phyloP scores from a whole-genome alignment of 345 rosid species.

The Salix brachista region DNA sequence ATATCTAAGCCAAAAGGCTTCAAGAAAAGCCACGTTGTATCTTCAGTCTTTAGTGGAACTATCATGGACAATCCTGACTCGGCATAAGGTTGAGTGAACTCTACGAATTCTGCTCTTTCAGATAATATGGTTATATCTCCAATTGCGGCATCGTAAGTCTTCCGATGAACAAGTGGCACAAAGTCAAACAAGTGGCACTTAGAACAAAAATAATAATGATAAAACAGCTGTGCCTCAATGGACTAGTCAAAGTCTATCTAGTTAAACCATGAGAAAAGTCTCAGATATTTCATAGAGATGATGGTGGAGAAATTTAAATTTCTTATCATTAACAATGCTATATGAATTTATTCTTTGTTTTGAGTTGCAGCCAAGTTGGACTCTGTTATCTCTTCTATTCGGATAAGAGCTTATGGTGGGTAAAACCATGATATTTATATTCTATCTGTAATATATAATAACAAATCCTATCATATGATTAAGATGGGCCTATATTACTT shows the following conservation, averaged over 20 bases:
- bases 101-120: conserved; percentile 29
- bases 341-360: background rate
- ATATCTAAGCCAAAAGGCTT: conserved; percentile 45
- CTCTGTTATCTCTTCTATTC: background rate
- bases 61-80: conserved; percentile 55
- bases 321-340: background rate
- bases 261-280: background rate
- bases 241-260: background rate
- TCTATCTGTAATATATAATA: no score
- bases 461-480: no score
- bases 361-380: background rate
- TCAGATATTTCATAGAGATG: background rate
- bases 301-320: background rate
- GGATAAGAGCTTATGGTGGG: background rate
- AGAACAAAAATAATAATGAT: background rate
- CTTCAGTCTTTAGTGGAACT: conserved; percentile 21
- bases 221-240: background rate
- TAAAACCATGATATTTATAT: background rate
- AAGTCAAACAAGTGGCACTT: background rate
- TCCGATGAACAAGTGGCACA: background rate
- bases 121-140: conserved; percentile 55
- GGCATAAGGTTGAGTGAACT: conserved; percentile 49
- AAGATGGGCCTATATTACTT: no score
- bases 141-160: conserved; percentile 43
- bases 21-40: conserved; percentile 40